A percentile compares a stretch with the other conserved stretches of the same genome.
phyloP scores from a whole-genome alignment of 2,329 filamentous ascomycete species.

The Diaporthe ampelina region DNA sequence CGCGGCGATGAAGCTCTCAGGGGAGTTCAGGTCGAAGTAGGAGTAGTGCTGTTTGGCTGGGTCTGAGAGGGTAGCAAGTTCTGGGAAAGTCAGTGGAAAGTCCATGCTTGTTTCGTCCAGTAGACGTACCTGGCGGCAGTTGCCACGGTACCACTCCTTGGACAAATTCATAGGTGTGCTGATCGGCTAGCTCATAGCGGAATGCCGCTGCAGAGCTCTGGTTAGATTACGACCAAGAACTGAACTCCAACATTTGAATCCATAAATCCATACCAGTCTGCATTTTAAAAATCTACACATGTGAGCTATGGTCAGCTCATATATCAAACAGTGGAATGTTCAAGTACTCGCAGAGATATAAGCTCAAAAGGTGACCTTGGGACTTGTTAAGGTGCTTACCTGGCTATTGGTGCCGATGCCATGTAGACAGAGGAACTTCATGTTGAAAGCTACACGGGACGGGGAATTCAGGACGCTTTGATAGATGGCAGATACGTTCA shows the following conservation, averaged over 20 bases:
- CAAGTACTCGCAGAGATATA: no score
- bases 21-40: background rate
- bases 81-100: background rate
- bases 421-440: conserved; percentile 18
- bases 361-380: background rate
- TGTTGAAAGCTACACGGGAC: background rate
- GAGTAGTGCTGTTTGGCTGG: conserved; percentile 1
- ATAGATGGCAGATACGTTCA: no score
- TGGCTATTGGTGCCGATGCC: conserved; percentile 14
- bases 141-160: conserved; percentile 3
- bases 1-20: background rate
- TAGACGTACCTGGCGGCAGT: background rate
- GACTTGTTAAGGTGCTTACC: background rate
- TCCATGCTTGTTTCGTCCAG: no score
- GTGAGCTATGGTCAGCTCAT: background rate
- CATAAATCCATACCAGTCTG: conserved; percentile 18
- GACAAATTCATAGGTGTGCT: conserved; percentile 17
- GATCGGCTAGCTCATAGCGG: conserved; percentile 12
- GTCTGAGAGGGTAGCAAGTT: background rate
- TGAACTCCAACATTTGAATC: no score
- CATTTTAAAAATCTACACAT: conserved; percentile 4
- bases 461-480: no score
- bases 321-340: no score
- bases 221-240: background rate
- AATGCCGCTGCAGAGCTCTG: background rate